Percentiles rank a stretch among this genome's conserved stretches.
These are phyloP conservation scores for Stylosanthes scabra DNA, from an alignment of 331 rosid genomes.

Conservation along the genomic window DNA sequence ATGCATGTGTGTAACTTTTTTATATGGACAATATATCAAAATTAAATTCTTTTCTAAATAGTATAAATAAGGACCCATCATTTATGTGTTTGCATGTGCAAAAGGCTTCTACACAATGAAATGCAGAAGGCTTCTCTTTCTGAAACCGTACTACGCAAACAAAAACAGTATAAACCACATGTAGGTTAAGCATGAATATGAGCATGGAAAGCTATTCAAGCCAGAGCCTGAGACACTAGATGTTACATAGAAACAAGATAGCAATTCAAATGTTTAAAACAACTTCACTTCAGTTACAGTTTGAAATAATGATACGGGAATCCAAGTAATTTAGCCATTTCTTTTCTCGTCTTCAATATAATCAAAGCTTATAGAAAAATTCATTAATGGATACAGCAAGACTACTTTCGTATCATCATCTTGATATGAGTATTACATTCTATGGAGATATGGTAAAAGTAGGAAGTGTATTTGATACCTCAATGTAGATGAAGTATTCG, in stretches of 20 bases:
- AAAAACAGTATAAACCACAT: slow-evolving; percentile 16
- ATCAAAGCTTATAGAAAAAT: slow-evolving; percentile 14
- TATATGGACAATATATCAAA: background rate
- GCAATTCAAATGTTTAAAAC: slow-evolving; percentile 24
- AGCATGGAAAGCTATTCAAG: background rate
- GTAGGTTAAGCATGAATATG: slow-evolving; percentile 22
- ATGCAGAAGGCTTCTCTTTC: slow-evolving; percentile 8
- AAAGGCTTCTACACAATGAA: background rate
- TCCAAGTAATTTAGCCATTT: slow-evolving; percentile 2
- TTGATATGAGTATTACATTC: slow-evolving; percentile 3
- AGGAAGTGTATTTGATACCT: slow-evolving; percentile 58
- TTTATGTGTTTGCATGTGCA: background rate
- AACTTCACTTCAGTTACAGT: slow-evolving; percentile 9
- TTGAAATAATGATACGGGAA: slow-evolving; percentile 14
- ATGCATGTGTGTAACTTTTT: no score
- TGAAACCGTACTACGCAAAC: background rate
- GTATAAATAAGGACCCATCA: background rate
- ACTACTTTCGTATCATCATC: slow-evolving; percentile 2
- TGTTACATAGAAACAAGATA: slow-evolving; percentile 12
- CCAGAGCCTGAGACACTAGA: slow-evolving; percentile 9
- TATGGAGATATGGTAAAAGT: background rate
- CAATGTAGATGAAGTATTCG: slow-evolving; percentile 92
- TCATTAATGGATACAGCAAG: slow-evolving; percentile 11
- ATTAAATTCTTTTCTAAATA: background rate
- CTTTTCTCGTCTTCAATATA: slow-evolving; percentile 27